A percentile compares a stretch with the other conserved stretches of the same genome.
phyloP scores from a whole-genome alignment of 306 rosid genomes.

The Canavalia gladiata region DNA sequence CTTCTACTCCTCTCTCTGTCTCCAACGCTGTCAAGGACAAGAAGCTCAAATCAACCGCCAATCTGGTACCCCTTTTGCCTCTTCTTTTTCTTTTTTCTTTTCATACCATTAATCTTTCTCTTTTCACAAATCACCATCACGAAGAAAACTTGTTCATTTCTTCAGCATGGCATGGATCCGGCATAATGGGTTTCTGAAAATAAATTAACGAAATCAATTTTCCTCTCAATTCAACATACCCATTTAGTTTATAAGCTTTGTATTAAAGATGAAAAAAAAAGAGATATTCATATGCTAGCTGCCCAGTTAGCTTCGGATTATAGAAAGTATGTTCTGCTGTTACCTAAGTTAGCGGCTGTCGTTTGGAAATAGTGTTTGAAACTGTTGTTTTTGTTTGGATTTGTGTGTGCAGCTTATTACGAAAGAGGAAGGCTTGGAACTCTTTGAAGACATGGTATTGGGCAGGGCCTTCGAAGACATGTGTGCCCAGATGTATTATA shows the following conservation, averaged over 20 bases:
- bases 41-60: constrained; percentile 62
- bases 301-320: constrained; percentile 27
- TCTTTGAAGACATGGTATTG: constrained; percentile 87
- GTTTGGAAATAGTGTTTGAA: constrained; percentile 35
- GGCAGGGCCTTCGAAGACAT: constrained; percentile 91
- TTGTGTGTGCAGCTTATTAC: constrained; percentile 73
- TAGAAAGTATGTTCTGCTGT: constrained; percentile 3
- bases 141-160: neutral
- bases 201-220: neutral
- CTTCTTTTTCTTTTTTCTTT: neutral
- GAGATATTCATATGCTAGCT: constrained; percentile 7
- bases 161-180: constrained; percentile 21
- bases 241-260: constrained; percentile 24
- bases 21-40: constrained; percentile 67
- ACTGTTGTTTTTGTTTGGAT: constrained; percentile 18
- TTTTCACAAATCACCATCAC: neutral
- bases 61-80: constrained; percentile 61
- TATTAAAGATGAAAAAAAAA: neutral
- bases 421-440: constrained; percentile 80
- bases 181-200: constrained; percentile 31
- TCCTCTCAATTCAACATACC: constrained; percentile 4
- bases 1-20: constrained; percentile 63
- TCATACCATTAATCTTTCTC: neutral
- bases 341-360: neutral
- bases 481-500: constrained; percentile 97